These are phyloP conservation scores for Astrephomene gubernaculifera DNA, from an alignment of 139 green algal genomes.

Conservation along the genomic window DNA sequence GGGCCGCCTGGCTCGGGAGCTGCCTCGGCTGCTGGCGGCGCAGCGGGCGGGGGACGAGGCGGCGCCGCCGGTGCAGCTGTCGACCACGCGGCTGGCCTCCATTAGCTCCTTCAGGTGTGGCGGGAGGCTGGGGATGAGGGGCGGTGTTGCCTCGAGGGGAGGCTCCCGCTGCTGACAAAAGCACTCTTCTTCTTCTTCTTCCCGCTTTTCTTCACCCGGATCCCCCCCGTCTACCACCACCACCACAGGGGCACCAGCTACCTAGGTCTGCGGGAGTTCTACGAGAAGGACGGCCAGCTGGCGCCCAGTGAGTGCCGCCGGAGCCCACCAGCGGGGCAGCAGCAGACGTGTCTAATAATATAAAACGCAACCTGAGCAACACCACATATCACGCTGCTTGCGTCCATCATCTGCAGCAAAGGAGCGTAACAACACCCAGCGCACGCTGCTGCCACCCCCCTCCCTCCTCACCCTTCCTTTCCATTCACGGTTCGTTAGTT, in stretches of 20 bases:
- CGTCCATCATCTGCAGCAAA: too few relatives aligned
- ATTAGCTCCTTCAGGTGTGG: constrained; percentile 37
- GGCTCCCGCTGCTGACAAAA: too few relatives aligned
- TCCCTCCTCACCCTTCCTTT: not conserved
- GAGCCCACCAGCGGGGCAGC: constrained; percentile 51
- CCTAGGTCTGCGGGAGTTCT: constrained; percentile 69
- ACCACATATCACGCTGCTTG: too few relatives aligned
- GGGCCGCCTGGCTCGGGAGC: constrained; percentile 41
- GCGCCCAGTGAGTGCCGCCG: constrained; percentile 49
- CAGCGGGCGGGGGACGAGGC: not conserved
- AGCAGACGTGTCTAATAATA: too few relatives aligned
- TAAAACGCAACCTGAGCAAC: too few relatives aligned
- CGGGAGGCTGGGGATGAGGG: not conserved
- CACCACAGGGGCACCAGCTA: constrained; percentile 54
- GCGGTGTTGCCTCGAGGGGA: not conserved
- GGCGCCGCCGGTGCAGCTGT: not conserved
- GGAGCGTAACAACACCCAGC: too few relatives aligned
- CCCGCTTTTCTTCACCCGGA: not conserved
- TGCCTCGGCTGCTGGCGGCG: constrained; percentile 49
- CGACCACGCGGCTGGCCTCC: not conserved
- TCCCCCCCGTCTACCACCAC: not conserved
- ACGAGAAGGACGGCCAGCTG: constrained; percentile 71
- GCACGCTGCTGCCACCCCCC: too few relatives aligned
- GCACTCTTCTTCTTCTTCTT: not conserved
- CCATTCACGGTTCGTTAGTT: too few relatives aligned